These are phyloP conservation scores for Phytopythium chamaehyphon DNA, from an alignment of 352 stramenopile species.

Conservation along the genomic window DNA sequence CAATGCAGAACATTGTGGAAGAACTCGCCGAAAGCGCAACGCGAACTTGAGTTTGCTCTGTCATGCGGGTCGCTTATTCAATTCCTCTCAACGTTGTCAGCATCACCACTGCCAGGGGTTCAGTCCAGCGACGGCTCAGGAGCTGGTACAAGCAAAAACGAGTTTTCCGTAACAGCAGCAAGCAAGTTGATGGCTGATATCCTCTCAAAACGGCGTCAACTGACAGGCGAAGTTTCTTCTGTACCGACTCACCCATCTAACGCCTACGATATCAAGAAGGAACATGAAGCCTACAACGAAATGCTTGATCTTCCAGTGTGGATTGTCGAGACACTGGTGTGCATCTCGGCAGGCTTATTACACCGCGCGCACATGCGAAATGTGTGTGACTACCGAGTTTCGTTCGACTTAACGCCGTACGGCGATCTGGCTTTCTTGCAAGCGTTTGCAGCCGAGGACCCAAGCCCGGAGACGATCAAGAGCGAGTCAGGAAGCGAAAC, in stretches of 20 bases:
- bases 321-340: conserved; percentile 66
- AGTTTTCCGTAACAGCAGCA: conserved; percentile 36
- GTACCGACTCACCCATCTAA: conserved; percentile 4
- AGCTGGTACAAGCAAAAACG: conserved; percentile 10
- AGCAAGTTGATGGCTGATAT: conserved; percentile 48
- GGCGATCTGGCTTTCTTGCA: conserved; percentile 72
- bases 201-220: conserved; percentile 35
- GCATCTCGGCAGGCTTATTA: conserved; percentile 57
- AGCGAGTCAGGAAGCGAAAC: conserved; percentile 12
- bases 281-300: conserved; percentile 18
- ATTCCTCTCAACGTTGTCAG: conserved; percentile 37
- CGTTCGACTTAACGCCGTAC: conserved; percentile 79
- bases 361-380: conserved; percentile 74
- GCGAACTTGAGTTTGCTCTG: conserved; percentile 43
- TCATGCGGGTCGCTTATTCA: conserved; percentile 37
- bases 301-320: conserved; percentile 58
- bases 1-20: conserved; percentile 25
- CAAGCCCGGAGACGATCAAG: conserved; percentile 17
- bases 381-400: conserved; percentile 72
- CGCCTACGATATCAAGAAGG: conserved; percentile 12
- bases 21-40: conserved; percentile 15
- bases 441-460: conserved; percentile 57
- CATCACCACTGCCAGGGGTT: conserved; percentile 14
- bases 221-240: conserved; percentile 11
- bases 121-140: conserved; percentile 3